Base-by-base conservation (phyloP, 495 filamentous ascomycete genomes). In the Penicillium maclennaniae region DNA sequence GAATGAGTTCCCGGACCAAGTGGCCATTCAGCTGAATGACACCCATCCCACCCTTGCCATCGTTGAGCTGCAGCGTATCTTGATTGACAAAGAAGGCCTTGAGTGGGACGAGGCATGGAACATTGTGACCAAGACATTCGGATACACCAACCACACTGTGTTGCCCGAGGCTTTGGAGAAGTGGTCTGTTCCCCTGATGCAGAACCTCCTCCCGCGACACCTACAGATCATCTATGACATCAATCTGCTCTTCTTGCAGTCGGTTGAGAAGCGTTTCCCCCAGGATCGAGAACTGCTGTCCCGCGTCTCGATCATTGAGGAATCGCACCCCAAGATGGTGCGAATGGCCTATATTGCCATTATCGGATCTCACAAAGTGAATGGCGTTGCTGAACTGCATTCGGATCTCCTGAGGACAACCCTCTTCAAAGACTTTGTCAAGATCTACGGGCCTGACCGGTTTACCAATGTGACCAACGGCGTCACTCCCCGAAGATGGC, bases 381-480 rank as follows among this genome's bases (percentile, higher is more conserved):
- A 98, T 62, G 93, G 93, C 63, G 93, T 98, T 25, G 93, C 93
- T 20, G 93, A 97, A 70, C 75, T 98, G 49, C 93, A 98, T 70
- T 98, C 93, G 5, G 93, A 98, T 63, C 79, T 98, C 20, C 91
- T 98, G 73, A 89, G 90, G 74, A 92, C 91, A 4, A 98, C 93
- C n/a, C 91, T 98, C 54, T 97, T 98, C 83, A 97, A 91, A 71
- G 95, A 97, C 71, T 98, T 98, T 63, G 92, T 98, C 38, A 77
- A 78, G 37, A 87, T 98, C 52, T 97, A 92, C 63, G 93, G 93
- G 4, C 85, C 87, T 0, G 93, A 98, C 77, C 95, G 95, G 65
- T 98, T 98, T 73, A 96, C 88, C 36, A 98, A 98, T 58, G 92
- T 98, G 52, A 98, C 93, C 42, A 98, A 98, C 66, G 93, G 93